These are phyloP conservation scores for Eucalyptus curtisii DNA, from an alignment of 345 rosid species.

Conservation along the genomic window DNA sequence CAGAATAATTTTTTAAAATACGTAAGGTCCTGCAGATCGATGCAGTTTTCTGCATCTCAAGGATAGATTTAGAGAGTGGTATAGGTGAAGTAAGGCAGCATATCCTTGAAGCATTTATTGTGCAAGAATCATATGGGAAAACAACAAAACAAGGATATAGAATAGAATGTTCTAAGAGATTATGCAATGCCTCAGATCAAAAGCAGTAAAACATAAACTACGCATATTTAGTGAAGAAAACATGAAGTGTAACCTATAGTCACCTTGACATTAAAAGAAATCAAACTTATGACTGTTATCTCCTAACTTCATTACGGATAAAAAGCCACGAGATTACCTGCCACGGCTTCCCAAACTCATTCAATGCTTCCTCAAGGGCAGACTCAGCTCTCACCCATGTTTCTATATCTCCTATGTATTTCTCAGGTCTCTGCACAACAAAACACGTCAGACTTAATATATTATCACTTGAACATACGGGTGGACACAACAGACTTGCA, in stretches of 20 bases:
- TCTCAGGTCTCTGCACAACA: constrained; percentile 79
- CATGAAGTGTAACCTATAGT: rapidly evolving
- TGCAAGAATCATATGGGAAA: not conserved
- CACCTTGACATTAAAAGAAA: rapidly evolving
- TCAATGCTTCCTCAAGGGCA: constrained; percentile 62
- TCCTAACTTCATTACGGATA: not conserved
- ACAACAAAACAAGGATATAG: not conserved
- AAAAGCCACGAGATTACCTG: constrained; percentile 21
- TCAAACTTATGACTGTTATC: not conserved
- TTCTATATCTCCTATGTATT: constrained; percentile 52
- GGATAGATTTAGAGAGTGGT: not conserved
- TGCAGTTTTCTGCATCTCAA: not conserved
- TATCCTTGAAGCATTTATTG: not conserved
- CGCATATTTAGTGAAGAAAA: not conserved
- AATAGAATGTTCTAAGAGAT: not conserved
- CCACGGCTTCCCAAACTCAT: constrained; percentile 77
- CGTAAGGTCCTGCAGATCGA: rapidly evolving
- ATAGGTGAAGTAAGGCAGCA: not conserved
- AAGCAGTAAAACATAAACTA: not conserved
- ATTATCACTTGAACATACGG: not conserved
- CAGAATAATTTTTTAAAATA: not conserved
- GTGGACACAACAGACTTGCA: not conserved
- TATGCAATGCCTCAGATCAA: not conserved
- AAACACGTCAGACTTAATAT: not conserved
- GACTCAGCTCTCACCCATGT: constrained; percentile 89